Evolutionary conservation across 2,329 filamentous ascomycete species (phyloP), one percentile per base, ranked within the genome.

Genomic region (Colletotrichum lindemuthianum): DNA sequence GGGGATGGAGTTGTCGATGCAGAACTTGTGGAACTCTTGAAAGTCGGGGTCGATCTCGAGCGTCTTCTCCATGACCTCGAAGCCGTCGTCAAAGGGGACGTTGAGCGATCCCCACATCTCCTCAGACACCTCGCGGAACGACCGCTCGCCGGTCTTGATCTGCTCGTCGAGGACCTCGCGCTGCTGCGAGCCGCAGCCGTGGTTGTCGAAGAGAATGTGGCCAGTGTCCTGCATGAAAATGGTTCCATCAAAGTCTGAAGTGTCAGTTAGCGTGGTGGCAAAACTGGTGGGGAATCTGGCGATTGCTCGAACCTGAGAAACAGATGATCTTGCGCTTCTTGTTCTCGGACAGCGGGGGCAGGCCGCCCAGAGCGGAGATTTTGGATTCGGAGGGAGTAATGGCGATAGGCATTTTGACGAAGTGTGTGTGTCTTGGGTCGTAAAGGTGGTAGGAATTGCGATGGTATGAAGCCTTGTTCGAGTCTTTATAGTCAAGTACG

Each of bases 181-280:
- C 61, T 80, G 79, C 66, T 83, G 79, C 24, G 80, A 77, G 34
- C 88, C 88, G 74, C 88, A 90, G 55, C 89, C 88, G 68, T 88
- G 83, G 69, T 81, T 81, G 72, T 90, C 88, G 75, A 90, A 89
- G 53, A 91, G 84, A 68, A 90, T 84, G 72, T 91, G 88, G 48
- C 89, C 89, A 2, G 86, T 90, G 69, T 90, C 87, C 80, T 90
- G 87, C 82, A 89, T 88, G 79, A 90, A 90, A 67, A 91, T 91
- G 4, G 88, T 91, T 67, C 88, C 88, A 73, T 91, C 88, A 69
- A 91, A 91, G 75, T 91, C 88, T 89, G 63, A 36, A 52, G 8
- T 1, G 6, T 11, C 67, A 24, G 59, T 73, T 64, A 72, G 68
- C 43, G 33, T 3, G 32, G 54, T 50, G 16, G 16, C 8, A 24